Evolutionary conservation across 1,139 yeast genomes (phyloP).

Genomic region (Sugiyamaella neomexicana): DNA sequence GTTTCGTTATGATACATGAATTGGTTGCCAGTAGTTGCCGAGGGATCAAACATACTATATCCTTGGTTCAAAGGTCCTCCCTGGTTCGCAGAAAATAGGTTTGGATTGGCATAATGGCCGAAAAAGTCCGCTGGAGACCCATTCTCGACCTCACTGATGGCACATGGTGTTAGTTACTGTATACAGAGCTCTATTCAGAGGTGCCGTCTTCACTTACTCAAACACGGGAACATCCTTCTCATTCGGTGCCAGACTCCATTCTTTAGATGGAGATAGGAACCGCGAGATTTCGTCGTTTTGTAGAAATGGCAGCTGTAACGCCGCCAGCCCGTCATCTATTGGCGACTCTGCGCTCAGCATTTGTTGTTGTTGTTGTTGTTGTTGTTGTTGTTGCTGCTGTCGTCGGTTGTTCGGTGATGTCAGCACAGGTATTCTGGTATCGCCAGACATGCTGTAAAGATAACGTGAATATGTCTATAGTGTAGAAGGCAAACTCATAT

Average conservation of each 20-base stretch:
- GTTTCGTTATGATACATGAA: conserved; percentile 1
- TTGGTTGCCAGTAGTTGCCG: not conserved
- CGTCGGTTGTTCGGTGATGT: conserved; percentile 2
- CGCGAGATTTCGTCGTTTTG: conserved; percentile 30
- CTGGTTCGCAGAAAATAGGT: conserved; percentile 1
- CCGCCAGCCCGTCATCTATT: conserved; percentile 29
- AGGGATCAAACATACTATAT: conserved; percentile 8
- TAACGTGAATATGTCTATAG: not conserved
- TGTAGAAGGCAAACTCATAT: not conserved
- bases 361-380: conserved; percentile 1
- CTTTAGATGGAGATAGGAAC: conserved; percentile 31
- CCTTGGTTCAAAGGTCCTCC: conserved; percentile 10
- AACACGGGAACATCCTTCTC: conserved; percentile 22
- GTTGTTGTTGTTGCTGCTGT: conserved; percentile 1
- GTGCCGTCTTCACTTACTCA: too few relatives aligned
- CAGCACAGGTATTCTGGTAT: not conserved
- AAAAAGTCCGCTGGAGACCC: conserved; percentile 32
- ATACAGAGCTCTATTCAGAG: conserved; percentile 7
- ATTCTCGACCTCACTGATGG: conserved; percentile 26
- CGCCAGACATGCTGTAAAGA: conserved; percentile 8
- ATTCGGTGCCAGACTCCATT: conserved; percentile 29
- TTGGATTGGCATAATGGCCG: conserved; percentile 30
- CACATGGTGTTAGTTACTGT: conserved; percentile 3
- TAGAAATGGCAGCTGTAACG: conserved; percentile 33
- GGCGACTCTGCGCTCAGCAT: conserved; percentile 13